Conservation (phyloP, 106 monocot species). For the Posidonia australis region DNA sequence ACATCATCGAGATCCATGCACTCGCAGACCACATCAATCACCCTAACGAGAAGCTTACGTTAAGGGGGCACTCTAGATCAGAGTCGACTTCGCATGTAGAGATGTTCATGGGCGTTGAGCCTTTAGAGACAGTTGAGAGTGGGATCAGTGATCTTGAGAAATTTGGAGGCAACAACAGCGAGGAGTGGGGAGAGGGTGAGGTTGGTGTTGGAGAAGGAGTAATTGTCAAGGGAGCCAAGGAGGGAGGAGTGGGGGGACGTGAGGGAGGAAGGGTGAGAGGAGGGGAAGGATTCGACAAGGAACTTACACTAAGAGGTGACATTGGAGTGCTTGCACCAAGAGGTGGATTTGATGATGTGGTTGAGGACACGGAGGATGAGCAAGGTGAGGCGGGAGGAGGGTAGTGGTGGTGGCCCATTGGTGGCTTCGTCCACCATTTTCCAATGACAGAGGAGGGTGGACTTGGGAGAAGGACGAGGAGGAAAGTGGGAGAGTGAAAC, state of each 20-base stretch:
- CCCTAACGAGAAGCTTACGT: slow-evolving; percentile 43
- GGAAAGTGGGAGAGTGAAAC: too few relatives aligned
- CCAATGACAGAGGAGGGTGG: neutral
- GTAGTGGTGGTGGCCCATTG: neutral
- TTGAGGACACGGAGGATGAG: slow-evolving; percentile 66
- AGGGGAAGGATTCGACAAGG: slow-evolving; percentile 59
- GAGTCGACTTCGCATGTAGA: slow-evolving; percentile 49
- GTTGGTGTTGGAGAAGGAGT: slow-evolving; percentile 76
- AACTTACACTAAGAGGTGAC: slow-evolving; percentile 76
- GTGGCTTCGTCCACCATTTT: slow-evolving; percentile 15
- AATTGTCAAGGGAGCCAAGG: slow-evolving; percentile 37
- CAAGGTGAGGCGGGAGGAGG: slow-evolving; percentile 34
- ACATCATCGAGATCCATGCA: slow-evolving; percentile 54
- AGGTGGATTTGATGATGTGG: slow-evolving; percentile 80
- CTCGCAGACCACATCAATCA: slow-evolving; percentile 55
- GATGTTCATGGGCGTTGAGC: slow-evolving; percentile 59
- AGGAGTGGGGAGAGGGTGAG: slow-evolving; percentile 48
- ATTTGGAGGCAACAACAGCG: slow-evolving; percentile 45
- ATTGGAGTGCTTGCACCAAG: slow-evolving; percentile 98
- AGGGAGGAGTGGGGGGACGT: slow-evolving; percentile 26
- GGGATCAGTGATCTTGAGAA: slow-evolving; percentile 67
- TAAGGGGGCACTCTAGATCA: slow-evolving; percentile 20
- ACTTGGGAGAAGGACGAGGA: neutral
- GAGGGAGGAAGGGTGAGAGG: slow-evolving; percentile 17
- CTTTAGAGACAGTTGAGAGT: slow-evolving; percentile 75